Evolutionary conservation across 2,329 filamentous ascomycete genomes (phyloP), one percentile per base, ranked within the genome.

Genomic region (Fusarium burgessii): DNA sequence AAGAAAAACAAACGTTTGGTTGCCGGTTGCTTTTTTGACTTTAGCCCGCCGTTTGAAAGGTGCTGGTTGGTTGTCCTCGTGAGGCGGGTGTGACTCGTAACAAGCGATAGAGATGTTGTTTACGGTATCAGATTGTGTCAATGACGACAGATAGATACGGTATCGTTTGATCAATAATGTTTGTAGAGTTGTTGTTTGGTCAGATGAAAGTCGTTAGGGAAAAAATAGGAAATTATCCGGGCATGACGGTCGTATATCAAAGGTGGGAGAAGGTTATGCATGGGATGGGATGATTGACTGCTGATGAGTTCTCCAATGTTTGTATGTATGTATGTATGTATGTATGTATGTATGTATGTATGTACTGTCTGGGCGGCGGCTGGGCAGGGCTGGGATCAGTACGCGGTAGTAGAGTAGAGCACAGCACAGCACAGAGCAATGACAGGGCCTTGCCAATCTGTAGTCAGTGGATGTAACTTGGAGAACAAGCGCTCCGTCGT

Each of bases 161-260:
- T 29, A 23, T 29, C 29, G 29, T 29, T 29, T 29, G 14, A 33
- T 15, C 25, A 29, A 45, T 32, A 40, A 50, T 42, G 36, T 52
- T 58, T 47, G 18, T 33, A 51, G 25, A 62, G 35, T 25, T 52
- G 27, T 15, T 32, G 33, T 49, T 42, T 27, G 17, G 50, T 61
- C 43, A 51, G 49, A 51, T 58, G 51, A 51, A 43, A 49, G 52
- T 61, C 51, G 56, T 56, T 55, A 33, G 57, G 35, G 54, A 42
- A 50, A 46, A 36, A 45, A 60, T 27, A 17, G 58, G 58, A 51
- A 52, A 73, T 65, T 36, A 59, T 61, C 40, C 42, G 70, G 74
- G 55, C 61, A 71, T 54, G 70, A 58, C 62, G n/a, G 54, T 70
- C 12, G 54, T 75, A 74, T 76, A 75, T 72, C 70, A 66, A 61